Evolutionary conservation across 257 asterid genomes (phyloP).

Genomic region (Scutellaria galericulata): DNA sequence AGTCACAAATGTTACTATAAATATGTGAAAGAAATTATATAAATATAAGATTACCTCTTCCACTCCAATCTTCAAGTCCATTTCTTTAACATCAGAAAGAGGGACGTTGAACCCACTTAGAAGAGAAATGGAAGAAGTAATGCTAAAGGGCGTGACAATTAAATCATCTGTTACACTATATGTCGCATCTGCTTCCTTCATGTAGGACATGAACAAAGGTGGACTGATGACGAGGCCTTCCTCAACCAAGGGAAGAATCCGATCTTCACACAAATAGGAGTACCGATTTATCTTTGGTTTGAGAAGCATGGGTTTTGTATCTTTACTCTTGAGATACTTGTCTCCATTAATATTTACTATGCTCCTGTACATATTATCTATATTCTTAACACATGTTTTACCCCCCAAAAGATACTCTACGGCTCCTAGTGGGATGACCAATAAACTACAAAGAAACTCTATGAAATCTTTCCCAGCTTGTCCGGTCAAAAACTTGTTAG

Average conservation of each 20-base stretch:
- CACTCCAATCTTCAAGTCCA: constrained; percentile 3
- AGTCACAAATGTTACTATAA: neutral
- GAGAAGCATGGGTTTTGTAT: too few relatives aligned
- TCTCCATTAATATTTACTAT: neutral
- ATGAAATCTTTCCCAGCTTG: neutral
- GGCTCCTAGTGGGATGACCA: constrained; percentile 34
- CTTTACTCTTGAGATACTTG: neutral
- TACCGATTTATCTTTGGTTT: too few relatives aligned
- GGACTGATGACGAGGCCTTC: too few relatives aligned
- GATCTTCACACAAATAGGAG: too few relatives aligned
- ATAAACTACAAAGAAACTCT: constrained; percentile 9
- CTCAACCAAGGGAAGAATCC: too few relatives aligned
- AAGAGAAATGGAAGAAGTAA: neutral
- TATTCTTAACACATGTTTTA: neutral
- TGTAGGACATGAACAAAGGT: too few relatives aligned
- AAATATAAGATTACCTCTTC: constrained; percentile 23
- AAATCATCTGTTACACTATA: neutral
- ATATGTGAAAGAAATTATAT: too few relatives aligned
- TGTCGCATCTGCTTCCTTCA: too few relatives aligned
- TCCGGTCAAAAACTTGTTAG: neutral
- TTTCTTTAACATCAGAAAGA: constrained; percentile 18
- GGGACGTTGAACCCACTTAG: neutral
- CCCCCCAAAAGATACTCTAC: constrained; percentile 5
- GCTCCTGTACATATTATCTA: constrained; percentile 36
- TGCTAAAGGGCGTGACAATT: neutral